Evolutionary conservation across 306 rosid species (phyloP).

Genomic region (Lathyrus aphaca): DNA sequence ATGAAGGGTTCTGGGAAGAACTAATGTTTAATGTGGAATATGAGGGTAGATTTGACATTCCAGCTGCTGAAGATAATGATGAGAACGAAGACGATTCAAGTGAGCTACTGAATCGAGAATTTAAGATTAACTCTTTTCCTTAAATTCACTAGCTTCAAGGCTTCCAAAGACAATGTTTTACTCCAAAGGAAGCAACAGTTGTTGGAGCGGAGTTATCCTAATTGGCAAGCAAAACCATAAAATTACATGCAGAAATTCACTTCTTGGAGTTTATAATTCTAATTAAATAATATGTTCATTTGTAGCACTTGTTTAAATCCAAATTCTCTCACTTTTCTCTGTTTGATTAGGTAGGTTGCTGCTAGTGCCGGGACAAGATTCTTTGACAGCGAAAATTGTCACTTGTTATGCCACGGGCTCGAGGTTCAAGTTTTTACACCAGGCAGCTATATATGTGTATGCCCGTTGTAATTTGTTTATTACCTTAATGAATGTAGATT

Average conservation of each 20-base stretch:
- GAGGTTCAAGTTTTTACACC: conserved; percentile 43
- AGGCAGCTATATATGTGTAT: conserved; percentile 6
- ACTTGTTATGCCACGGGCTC: conserved; percentile 31
- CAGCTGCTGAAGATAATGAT: conserved; percentile 36
- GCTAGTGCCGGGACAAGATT: conserved; percentile 56
- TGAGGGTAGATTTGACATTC: conserved; percentile 45
- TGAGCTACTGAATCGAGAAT: conserved; percentile 40
- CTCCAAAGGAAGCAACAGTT: background rate
- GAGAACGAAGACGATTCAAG: conserved; percentile 62
- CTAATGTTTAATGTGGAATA: conserved; percentile 41
- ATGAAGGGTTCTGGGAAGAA: conserved; percentile 64
- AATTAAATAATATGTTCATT: conserved; percentile 39
- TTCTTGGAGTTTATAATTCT: conserved; percentile 50
- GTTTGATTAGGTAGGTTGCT: conserved; percentile 63
- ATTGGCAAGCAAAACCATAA: background rate
- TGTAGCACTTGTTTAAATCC: conserved; percentile 39
- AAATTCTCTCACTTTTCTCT: conserved; percentile 48
- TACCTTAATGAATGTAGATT: conserved; percentile 58
- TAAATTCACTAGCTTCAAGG: conserved; percentile 6
- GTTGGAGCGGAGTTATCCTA: conserved; percentile 33
- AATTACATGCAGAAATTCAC: conserved; percentile 20
- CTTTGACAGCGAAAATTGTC: conserved; percentile 35
- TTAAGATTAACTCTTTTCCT: conserved; percentile 25
- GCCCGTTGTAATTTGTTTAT: conserved; percentile 43
- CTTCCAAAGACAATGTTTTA: background rate